A percentile compares a stretch with the other conserved stretches of the same genome.
Conservation (phyloP, 768 basidiomycete species). For the Agaricus sinodeliciosus region DNA sequence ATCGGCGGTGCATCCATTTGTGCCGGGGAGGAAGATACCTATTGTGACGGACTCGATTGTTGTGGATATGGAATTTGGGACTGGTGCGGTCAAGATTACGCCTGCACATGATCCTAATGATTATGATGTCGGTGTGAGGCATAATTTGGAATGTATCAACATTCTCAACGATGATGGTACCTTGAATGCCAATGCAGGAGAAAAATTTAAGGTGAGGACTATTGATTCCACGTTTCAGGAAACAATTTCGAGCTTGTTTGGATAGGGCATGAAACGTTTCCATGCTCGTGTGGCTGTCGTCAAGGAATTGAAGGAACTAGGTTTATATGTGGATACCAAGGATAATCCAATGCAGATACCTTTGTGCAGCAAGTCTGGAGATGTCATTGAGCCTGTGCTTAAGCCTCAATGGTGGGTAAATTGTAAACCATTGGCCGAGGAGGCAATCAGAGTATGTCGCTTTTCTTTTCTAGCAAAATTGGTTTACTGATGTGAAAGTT, state of each 20-base stretch:
- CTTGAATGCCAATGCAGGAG: conserved; percentile 84
- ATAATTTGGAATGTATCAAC: conserved; percentile 88
- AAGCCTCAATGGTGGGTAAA: conserved; percentile 99
- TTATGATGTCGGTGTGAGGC: conserved; percentile 87
- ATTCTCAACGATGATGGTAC: conserved; percentile 97
- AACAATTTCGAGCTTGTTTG: neutral
- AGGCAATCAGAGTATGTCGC: conserved; percentile 67
- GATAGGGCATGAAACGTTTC: conserved; percentile 90
- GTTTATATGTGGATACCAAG: conserved; percentile 84
- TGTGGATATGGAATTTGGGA: conserved; percentile 95
- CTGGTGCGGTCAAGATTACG: conserved; percentile 98
- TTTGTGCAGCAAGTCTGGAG: conserved; percentile 85
- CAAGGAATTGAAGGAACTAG: conserved; percentile 75
- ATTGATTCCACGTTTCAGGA: no score
- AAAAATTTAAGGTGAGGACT: conserved; percentile 50
- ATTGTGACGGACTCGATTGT: conserved; percentile 83
- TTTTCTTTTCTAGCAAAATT: neutral
- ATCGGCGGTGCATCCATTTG: conserved; percentile 84
- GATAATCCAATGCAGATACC: conserved; percentile 98
- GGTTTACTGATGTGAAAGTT: neutral
- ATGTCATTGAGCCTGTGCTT: conserved; percentile 89
- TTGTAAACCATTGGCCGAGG: conserved; percentile 86
- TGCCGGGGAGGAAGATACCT: conserved; percentile 71
- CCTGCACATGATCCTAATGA: conserved; percentile 97
- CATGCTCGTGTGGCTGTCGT: conserved; percentile 83